Evolutionary conservation across 805 yeast species (phyloP).

Genomic region (Kluyveromyces starmeri): DNA sequence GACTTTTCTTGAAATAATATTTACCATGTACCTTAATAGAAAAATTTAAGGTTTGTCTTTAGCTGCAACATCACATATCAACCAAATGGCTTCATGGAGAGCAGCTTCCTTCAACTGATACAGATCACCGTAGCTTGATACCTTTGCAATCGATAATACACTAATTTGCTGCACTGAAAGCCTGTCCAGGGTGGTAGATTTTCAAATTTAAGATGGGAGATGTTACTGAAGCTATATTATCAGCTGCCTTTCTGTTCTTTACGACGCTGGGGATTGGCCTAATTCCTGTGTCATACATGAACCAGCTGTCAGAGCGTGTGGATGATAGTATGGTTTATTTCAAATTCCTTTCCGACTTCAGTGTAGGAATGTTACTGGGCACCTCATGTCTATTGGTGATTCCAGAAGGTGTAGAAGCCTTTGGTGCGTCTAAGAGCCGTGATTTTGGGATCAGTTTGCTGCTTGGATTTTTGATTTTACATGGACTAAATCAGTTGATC

Average conservation of each 20-base stretch:
- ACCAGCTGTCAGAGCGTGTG: slow-evolving; percentile 7
- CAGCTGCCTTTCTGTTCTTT: slow-evolving; percentile 13
- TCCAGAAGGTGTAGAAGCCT: slow-evolving; percentile 47
- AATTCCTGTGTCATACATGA: slow-evolving; percentile 20
- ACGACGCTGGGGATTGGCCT: slow-evolving; percentile 25
- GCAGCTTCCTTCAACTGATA: too few species aligned
- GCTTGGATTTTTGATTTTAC: slow-evolving; percentile 42
- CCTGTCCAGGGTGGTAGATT: too few species aligned
- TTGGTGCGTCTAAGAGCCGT: slow-evolving; percentile 23
- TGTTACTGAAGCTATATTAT: slow-evolving; percentile 1
- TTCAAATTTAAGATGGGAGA: too few species aligned
- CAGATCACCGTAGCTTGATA: too few species aligned
- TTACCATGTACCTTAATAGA: too few species aligned
- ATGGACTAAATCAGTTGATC: slow-evolving; percentile 34
- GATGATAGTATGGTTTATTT: slow-evolving; percentile 18
- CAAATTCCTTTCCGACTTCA: slow-evolving; percentile 36
- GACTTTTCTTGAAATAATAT: too few species aligned
- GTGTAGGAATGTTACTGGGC: slow-evolving; percentile 48
- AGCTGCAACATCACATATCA: too few species aligned
- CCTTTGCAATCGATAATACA: too few species aligned
- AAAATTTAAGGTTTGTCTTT: too few species aligned
- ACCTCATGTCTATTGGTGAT: slow-evolving; percentile 45
- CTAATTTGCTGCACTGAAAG: too few species aligned
- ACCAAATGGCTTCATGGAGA: too few species aligned
- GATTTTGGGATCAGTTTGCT: slow-evolving; percentile 41